Evolutionary conservation across 1,284 basidiomycete species (phyloP).

Genomic region (Malassezia pachydermatis): DNA sequence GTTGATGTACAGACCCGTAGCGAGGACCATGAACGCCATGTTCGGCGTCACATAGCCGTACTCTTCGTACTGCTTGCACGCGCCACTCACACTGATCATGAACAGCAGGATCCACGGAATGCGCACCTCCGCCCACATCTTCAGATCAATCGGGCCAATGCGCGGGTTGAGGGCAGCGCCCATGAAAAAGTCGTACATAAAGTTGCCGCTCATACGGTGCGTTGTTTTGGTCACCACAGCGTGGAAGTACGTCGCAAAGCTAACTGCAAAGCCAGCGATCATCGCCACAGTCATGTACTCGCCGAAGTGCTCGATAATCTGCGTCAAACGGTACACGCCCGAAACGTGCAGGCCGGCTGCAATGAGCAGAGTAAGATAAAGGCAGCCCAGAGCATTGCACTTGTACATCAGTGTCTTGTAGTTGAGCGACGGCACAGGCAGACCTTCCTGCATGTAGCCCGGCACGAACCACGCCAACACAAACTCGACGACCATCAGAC

Average conservation of each 20-base stretch:
- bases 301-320: slow-evolving; percentile 93
- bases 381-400: slow-evolving; percentile 72
- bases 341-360: slow-evolving; percentile 68
- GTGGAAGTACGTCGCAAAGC: slow-evolving; percentile 39
- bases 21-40: slow-evolving; percentile 92
- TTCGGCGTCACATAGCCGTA: slow-evolving; percentile 89
- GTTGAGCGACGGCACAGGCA: slow-evolving; percentile 47
- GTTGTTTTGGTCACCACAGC: slow-evolving; percentile 41
- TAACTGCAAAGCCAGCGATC: slow-evolving; percentile 69
- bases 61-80: slow-evolving; percentile 76
- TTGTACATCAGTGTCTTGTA: slow-evolving; percentile 91
- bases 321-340: slow-evolving; percentile 76
- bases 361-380: slow-evolving; percentile 75
- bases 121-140: slow-evolving; percentile 98
- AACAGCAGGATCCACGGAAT: slow-evolving; percentile 96
- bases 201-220: slow-evolving; percentile 76
- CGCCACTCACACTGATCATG: slow-evolving; percentile 80
- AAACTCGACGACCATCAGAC: slow-evolving; percentile 80
- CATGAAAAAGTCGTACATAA: slow-evolving; percentile 67
- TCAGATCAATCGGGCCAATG: slow-evolving; percentile 83
- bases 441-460: slow-evolving; percentile 74
- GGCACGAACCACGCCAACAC: slow-evolving; percentile 81
- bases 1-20: slow-evolving; percentile 91
- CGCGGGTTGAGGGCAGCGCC: slow-evolving; percentile 88
- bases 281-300: slow-evolving; percentile 91